Conservation (phyloP, 495 filamentous ascomycete species). For the Usnea hakonensis region DNA sequence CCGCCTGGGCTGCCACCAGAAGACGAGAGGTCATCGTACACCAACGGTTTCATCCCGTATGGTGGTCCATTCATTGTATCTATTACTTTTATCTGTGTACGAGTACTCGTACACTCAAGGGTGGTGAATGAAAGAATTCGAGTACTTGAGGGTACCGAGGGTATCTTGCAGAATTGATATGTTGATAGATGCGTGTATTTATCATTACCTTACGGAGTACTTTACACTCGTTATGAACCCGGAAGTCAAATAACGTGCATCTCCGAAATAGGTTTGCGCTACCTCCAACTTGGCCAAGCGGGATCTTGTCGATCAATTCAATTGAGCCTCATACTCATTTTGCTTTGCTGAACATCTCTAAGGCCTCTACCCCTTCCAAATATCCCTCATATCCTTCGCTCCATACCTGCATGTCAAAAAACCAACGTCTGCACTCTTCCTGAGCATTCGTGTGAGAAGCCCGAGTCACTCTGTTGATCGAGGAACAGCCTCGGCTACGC, state of each 20-base stretch:
- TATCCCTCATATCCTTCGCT: neutral
- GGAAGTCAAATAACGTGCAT: conserved; percentile 4
- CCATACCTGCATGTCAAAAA: neutral
- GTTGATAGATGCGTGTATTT: too few species aligned
- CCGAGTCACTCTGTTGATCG: neutral
- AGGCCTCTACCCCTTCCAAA: neutral
- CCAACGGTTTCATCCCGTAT: too few species aligned
- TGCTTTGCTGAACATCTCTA: neutral
- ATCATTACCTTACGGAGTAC: too few species aligned
- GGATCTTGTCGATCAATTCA: conserved; percentile 1
- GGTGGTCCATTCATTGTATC: too few species aligned
- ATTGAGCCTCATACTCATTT: conserved; percentile 11
- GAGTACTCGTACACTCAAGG: neutral
- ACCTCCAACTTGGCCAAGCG: neutral
- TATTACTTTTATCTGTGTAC: too few species aligned
- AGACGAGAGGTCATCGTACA: neutral
- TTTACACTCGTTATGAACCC: too few species aligned
- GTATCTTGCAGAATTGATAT: too few species aligned
- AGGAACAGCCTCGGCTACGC: conserved; percentile 1
- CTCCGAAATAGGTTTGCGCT: conserved; percentile 1
- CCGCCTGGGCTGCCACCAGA: neutral
- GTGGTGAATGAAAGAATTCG: neutral
- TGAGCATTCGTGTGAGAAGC: neutral
- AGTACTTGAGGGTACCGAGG: too few species aligned
- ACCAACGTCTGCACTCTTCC: neutral